Base-by-base conservation (phyloP, 495 filamentous ascomycete species). In the Penicillium diatomitis region DNA sequence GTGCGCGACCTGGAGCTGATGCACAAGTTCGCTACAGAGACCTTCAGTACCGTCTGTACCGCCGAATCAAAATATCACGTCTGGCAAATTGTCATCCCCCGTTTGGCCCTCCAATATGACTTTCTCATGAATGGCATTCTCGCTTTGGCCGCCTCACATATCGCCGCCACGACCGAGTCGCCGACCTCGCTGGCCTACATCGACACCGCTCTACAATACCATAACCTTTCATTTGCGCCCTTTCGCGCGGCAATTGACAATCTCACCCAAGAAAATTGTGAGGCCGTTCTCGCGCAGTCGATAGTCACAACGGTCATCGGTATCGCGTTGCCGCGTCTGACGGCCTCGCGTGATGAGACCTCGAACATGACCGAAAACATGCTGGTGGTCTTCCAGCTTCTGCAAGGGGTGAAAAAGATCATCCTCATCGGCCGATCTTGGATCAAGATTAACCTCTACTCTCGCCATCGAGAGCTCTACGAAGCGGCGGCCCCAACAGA, bases 111-210 rank as follows among this genome's bases (percentile, higher is more conserved):
- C 2, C 45, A 55, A 27, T 69, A 76, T 52, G 70, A 74, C 46
- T 81, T 77, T 53, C 64, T 81, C 27, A 74, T 81, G 70, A 70
- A 72, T 35, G 70, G 77, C 35, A 68, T 83, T 8, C 62, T 83
- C 32, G 72, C 75, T 8, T 48, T 80, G 11, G 74, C 73, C 4
- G 70, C 77, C 5, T 60, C 81, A 30, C 79, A 83, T 51, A 65
- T 79, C 0, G 77, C 78, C 3, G 57, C 67, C 2, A 54, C 55
- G 1, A 39, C 52, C n/a, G 50, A 72, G 55, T 46, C 69, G 45
- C 53, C 68, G 47, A 47, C 65, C 53, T 37, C 68, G 51, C 32
- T 66, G 53, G 49, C 65, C 3, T 81, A 80, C 51, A 65, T 73
- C n/a, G 67, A 75, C 28, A 67, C 70, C 5, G 77, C 72, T 0